Evolutionary conservation across 164 flowering plant genomes (phyloP).

Genomic region (Echeveria elegans): DNA sequence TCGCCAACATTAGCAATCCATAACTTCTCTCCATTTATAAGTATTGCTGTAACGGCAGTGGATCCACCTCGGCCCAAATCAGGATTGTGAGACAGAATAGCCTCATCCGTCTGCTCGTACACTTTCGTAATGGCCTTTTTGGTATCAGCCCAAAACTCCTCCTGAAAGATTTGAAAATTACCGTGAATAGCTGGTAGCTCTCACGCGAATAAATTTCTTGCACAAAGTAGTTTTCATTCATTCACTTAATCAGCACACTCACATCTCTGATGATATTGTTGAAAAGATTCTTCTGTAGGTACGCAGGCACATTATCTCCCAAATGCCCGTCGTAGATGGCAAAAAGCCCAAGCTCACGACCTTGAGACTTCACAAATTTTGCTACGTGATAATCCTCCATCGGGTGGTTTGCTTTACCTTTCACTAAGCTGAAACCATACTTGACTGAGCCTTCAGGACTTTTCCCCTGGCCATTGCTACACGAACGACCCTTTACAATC

Average conservation of each 20-base stretch:
- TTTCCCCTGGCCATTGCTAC: constrained; percentile 64
- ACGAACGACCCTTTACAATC: constrained; percentile 26
- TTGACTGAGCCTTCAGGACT: constrained; percentile 39
- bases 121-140: constrained; percentile 53
- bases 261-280: constrained; percentile 72
- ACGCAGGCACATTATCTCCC: constrained; percentile 78
- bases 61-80: constrained; percentile 85
- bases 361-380: constrained; percentile 47
- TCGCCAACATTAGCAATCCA: constrained; percentile 92
- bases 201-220: not conserved
- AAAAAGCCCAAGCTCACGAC: constrained; percentile 67
- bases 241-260: constrained; percentile 9
- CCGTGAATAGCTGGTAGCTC: not conserved
- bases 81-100: constrained; percentile 62
- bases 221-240: not conserved
- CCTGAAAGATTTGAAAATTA: constrained; percentile 29
- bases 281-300: constrained; percentile 69
- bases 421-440: constrained; percentile 69
- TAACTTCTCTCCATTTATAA: constrained; percentile 46
- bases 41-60: constrained; percentile 81
- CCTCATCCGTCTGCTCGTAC: constrained; percentile 73
- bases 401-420: constrained; percentile 89
- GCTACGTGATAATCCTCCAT: constrained; percentile 93
- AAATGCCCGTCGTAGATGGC: constrained; percentile 82
- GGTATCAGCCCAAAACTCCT: constrained; percentile 68